phyloP scores from a whole-genome alignment of 495 filamentous ascomycete species.

The Letharia columbiana region DNA sequence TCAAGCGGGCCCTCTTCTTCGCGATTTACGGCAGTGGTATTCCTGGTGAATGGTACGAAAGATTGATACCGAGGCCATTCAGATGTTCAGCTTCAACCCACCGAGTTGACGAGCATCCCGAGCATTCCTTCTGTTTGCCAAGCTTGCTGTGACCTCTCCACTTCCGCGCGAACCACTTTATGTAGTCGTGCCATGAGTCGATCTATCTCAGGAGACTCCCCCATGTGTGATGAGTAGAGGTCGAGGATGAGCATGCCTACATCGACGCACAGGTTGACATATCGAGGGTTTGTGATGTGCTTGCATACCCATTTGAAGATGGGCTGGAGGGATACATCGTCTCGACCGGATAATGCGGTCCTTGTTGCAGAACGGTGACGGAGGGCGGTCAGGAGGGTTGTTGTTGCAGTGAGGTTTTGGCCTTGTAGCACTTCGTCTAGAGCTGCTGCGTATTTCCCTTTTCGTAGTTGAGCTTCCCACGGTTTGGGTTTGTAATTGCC shows the following conservation, averaged over 20 bases:
- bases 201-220: conserved; percentile 64
- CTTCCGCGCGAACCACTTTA: conserved; percentile 60
- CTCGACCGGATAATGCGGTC: conserved; percentile 72
- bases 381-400: conserved; percentile 75
- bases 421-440: conserved; percentile 65
- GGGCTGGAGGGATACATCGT: conserved; percentile 71
- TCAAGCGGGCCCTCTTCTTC: not conserved
- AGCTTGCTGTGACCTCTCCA: conserved; percentile 72
- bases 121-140: conserved; percentile 76
- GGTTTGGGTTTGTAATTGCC: conserved; percentile 48
- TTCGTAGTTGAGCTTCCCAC: conserved; percentile 77
- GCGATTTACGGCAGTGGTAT: conserved; percentile 37
- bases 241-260: conserved; percentile 72
- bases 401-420: conserved; percentile 44
- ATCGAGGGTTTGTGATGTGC: conserved; percentile 68
- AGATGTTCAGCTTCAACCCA: not conserved
- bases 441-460: conserved; percentile 65
- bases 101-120: conserved; percentile 48
- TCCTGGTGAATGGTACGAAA: conserved; percentile 45
- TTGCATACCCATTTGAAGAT: conserved; percentile 75
- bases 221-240: conserved; percentile 75
- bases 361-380: conserved; percentile 80
- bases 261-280: conserved; percentile 69
- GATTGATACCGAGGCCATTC: conserved; percentile 32
- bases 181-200: conserved; percentile 54